Base-by-base conservation (phyloP, 2,329 filamentous ascomycete genomes). In the Emmonsia crescens region DNA sequence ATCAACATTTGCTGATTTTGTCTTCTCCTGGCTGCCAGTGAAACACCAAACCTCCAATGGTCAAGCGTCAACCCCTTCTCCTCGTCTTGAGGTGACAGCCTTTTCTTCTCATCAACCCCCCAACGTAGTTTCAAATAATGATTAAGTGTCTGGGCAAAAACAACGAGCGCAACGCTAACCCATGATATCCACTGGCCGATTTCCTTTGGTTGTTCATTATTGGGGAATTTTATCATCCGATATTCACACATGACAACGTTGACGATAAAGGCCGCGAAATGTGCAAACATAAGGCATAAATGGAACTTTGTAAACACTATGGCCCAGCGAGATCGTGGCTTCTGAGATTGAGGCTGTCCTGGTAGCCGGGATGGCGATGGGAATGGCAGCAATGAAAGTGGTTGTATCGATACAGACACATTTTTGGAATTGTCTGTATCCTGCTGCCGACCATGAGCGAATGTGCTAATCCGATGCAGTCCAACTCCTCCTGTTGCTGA, bases 161-260 rank as follows among this genome's bases (percentile, higher is more conserved):
- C 55, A 14, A 68, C 66, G 21, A 69, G 62, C 40, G 57, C 27
- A 27, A 66, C 61, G 33, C 60, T 65, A 10, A 66, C 66, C 61
- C 65, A 63, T 2, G 66, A 54, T 5, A 64, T 63, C 68, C 68
- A 70, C 59, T 69, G 68, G 1, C 68, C 68, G 19, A 69, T 64
- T 19, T 61, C 62, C 24, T 65, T 63, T 12, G 64, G 60, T 2
- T 65, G 55, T 61, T 70, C 68, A 27, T 67, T 66, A 33, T 61
- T 62, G 6, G 67, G 68, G 8, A 65, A 48, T 3, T 63, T 58
- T 5, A 63, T 60, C 16, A 52, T 51, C 51, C 64, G 46, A 31
- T 68, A 31, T 60, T 70, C 68, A 36, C 66, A 67, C 31, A 67
- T 38, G 19, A 69, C 60, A 44, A 69, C 64, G 52, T 66, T 68